Percentiles rank a stretch among this genome's conserved stretches.
These are phyloP conservation scores for Castanea sativa DNA, from an alignment of 306 rosid genomes.

Conservation along the genomic window DNA sequence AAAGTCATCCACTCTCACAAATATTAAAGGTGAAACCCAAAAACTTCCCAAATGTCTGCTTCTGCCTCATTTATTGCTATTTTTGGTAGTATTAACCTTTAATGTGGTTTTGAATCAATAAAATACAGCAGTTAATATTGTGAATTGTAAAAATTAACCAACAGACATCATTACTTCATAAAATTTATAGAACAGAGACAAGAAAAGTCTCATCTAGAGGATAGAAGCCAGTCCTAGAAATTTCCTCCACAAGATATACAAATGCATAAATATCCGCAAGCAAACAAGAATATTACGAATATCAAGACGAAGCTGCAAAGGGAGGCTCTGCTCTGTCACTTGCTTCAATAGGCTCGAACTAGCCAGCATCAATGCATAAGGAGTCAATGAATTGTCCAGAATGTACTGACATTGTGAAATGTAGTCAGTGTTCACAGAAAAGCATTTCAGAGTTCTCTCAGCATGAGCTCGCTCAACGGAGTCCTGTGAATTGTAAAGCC, in stretches of 20 bases:
- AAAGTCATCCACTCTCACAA: neutral
- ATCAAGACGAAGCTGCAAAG: conserved; percentile 50
- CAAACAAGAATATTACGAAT: conserved; percentile 50
- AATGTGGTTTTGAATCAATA: no score
- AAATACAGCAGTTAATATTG: no score
- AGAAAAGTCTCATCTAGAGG: neutral
- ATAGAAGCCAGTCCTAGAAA: conserved; percentile 18
- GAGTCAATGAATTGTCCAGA: conserved; percentile 47
- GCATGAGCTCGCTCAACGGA: conserved; percentile 54
- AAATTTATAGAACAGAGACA: conserved; percentile 20
- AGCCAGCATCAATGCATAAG: conserved; percentile 55
- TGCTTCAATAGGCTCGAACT: conserved; percentile 60
- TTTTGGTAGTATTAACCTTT: no score
- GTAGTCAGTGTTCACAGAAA: conserved; percentile 39
- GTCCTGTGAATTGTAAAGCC: conserved; percentile 50
- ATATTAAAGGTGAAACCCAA: no score
- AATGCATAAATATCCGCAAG: conserved; percentile 24
- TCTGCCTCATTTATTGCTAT: no score
- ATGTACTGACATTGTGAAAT: conserved; percentile 53
- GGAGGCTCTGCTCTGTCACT: conserved; percentile 52
- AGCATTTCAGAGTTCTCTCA: conserved; percentile 50
- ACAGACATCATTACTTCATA: neutral
- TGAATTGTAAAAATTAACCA: no score
- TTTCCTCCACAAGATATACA: conserved; percentile 16
- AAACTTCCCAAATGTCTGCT: no score